Conservation (phyloP, 306 rosid species). For the Medicago truncatula region MtrunA17r5.0-ANR NC_053049.1:11588501-11589000, state of each 20-base stretch:
- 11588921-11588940: slow-evolving; percentile 2
- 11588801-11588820: not conserved
- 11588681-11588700: not conserved
- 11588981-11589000: slow-evolving; percentile 16
- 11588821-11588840: not conserved
- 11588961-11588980: not conserved
- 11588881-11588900: not conserved
- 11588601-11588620: not conserved
- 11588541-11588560: too few relatives aligned
- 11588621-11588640: not conserved
- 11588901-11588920: not conserved
- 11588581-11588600: not conserved
- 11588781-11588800: not conserved
- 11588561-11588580: not conserved
- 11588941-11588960: slow-evolving; percentile 13
- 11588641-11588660: not conserved
- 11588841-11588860: not conserved
- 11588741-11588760: not conserved
- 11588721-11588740: not conserved
- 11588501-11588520: not conserved
- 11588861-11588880: not conserved
- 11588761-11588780: not conserved
- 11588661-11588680: not conserved
- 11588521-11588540: not conserved
- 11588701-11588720: not conserved